Conservation (phyloP, 257 asterid species). For the Fraxinus americana region DNA sequence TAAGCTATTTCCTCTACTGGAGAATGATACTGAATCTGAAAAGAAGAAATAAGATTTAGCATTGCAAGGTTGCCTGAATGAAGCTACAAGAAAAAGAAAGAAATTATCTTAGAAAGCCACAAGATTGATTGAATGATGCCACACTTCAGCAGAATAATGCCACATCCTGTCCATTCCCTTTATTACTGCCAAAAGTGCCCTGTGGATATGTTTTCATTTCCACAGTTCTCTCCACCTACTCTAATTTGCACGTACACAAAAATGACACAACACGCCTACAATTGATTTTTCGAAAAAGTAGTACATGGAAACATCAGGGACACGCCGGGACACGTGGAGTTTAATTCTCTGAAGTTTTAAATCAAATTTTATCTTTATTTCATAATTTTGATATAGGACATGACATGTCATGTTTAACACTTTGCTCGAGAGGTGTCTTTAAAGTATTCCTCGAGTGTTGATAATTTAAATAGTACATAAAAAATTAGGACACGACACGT, state of each 20-base stretch:
- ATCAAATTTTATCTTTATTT: background rate
- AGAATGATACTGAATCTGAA: slow-evolving; percentile 79
- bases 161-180: background rate
- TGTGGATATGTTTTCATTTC: background rate
- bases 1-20: slow-evolving; percentile 97
- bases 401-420: background rate
- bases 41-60: slow-evolving; percentile 12
- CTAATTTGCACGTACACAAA: background rate
- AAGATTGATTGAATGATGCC: background rate
- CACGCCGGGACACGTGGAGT: background rate
- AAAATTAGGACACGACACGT: background rate
- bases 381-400: background rate
- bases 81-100: background rate
- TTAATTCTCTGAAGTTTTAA: background rate
- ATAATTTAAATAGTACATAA: too few species aligned
- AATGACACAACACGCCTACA: background rate
- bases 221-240: background rate
- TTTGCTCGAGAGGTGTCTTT: background rate
- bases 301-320: background rate
- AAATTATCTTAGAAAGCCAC: background rate
- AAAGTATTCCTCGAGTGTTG: background rate
- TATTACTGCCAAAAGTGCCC: slow-evolving; percentile 3
- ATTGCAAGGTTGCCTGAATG: slow-evolving; percentile 6
- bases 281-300: background rate
- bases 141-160: background rate